Evolutionary conservation across 129 eudicot species (phyloP).

Genomic region (Pulicaria dysenterica): DNA sequence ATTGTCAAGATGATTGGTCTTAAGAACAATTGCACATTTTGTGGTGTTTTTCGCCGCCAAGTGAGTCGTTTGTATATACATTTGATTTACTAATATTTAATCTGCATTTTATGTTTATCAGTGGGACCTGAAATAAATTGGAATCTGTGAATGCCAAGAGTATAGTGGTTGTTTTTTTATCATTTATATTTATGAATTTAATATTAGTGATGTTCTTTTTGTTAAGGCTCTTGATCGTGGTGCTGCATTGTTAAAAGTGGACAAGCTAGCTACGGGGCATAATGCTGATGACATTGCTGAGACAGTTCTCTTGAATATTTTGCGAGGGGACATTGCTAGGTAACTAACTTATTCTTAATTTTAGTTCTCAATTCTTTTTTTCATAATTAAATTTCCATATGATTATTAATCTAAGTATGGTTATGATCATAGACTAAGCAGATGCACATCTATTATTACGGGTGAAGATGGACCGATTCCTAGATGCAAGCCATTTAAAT

Average conservation of each 20-base stretch:
- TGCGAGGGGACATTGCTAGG: constrained; percentile 98
- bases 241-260: constrained; percentile 91
- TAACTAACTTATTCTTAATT: constrained; percentile 37
- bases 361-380: background rate
- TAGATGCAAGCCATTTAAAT: constrained; percentile 99
- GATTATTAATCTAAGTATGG: constrained; percentile 21
- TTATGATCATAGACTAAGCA: constrained; percentile 61
- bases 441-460: constrained; percentile 93
- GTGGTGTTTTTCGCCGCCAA: constrained; percentile 97
- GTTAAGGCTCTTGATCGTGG: constrained; percentile 98
- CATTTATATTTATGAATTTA: background rate
- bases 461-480: constrained; percentile 99
- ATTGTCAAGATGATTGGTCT: constrained; percentile 91
- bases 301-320: constrained; percentile 87
- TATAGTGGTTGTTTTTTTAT: background rate
- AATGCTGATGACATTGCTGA: constrained; percentile 98
- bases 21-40: constrained; percentile 96
- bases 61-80: constrained; percentile 33
- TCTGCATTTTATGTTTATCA: background rate
- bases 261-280: constrained; percentile 92
- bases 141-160: background rate
- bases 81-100: background rate
- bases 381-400: background rate
- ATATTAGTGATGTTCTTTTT: background rate
- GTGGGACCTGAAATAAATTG: background rate